A percentile compares a stretch with the other conserved stretches of the same genome.
Evolutionary conservation across 2,329 filamentous ascomycete species (phyloP).

Genomic region (Xylariaceae sp.): DNA sequence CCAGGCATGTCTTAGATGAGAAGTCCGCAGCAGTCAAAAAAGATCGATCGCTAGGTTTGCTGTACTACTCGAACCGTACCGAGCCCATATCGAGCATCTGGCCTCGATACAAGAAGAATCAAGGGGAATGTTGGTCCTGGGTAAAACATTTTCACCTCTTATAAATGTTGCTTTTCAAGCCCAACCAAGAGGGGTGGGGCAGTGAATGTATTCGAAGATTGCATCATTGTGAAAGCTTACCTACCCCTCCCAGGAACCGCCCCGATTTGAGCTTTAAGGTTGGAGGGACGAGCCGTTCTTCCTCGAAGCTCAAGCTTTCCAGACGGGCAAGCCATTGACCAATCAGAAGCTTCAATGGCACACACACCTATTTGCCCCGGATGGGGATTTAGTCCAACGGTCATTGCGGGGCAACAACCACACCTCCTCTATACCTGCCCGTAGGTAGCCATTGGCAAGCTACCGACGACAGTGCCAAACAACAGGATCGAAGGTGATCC

Average conservation of each 20-base stretch:
- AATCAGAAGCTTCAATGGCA: constrained; percentile 21
- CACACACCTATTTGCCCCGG: not conserved
- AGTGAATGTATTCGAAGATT: too few species aligned
- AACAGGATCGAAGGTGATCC: too few species aligned
- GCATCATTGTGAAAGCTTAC: not conserved
- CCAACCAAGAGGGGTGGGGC: too few species aligned
- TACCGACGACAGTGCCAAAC: too few species aligned
- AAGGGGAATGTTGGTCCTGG: too few species aligned
- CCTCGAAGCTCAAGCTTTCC: constrained; percentile 1
- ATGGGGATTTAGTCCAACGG: constrained; percentile 15
- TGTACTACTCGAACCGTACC: too few species aligned
- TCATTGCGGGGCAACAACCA: constrained; percentile 19
- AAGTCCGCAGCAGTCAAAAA: not conserved
- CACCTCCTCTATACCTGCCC: not conserved
- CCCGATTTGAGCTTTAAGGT: not conserved
- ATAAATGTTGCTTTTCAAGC: too few species aligned
- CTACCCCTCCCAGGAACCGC: not conserved
- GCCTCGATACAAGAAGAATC: too few species aligned
- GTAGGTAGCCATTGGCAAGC: too few species aligned
- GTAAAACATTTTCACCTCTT: too few species aligned
- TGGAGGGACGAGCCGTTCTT: constrained; percentile 10
- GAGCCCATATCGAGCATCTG: too few species aligned
- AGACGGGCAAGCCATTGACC: constrained; percentile 20
- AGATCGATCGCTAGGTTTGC: not conserved
- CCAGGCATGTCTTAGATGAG: constrained; percentile 9